phyloP scores from a whole-genome alignment of 2,329 filamentous ascomycete species.

The Colletotrichum phormii region DNA sequence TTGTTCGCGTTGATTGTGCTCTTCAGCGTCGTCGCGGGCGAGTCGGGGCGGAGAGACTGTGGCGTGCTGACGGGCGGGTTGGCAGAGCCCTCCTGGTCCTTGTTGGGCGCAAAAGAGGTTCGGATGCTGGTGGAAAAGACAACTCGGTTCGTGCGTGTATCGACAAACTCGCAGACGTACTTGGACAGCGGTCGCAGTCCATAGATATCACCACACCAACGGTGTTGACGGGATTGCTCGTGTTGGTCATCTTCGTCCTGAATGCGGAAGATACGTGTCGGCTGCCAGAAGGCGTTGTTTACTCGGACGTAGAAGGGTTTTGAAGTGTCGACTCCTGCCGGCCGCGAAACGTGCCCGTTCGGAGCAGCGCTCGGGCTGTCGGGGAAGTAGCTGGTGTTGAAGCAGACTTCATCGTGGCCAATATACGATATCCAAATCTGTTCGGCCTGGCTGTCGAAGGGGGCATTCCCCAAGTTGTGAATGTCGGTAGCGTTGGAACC shows the following conservation, averaged over 20 bases:
- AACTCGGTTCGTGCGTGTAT: constrained; percentile 72
- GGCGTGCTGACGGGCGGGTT: constrained; percentile 56
- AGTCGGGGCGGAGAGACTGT: constrained; percentile 77
- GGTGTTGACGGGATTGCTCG: constrained; percentile 53
- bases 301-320: constrained; percentile 85
- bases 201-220: constrained; percentile 79
- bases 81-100: constrained; percentile 50
- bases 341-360: constrained; percentile 47
- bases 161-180: constrained; percentile 83
- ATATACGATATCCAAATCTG: constrained; percentile 87
- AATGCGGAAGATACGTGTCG: constrained; percentile 74
- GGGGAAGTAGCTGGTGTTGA: constrained; percentile 76
- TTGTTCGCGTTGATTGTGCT: constrained; percentile 81
- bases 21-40: constrained; percentile 80
- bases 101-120: constrained; percentile 66
- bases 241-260: constrained; percentile 45
- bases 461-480: constrained; percentile 80
- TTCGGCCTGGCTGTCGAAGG: constrained; percentile 76
- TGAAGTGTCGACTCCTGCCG: constrained; percentile 70
- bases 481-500: constrained; percentile 81
- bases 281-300: constrained; percentile 84
- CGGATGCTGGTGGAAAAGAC: constrained; percentile 80
- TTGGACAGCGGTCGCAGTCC: constrained; percentile 77
- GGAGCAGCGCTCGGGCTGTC: constrained; percentile 46
- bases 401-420: constrained; percentile 81